These are phyloP conservation scores for Suillus plorans DNA, from an alignment of 768 basidiomycete genomes.

Conservation along the genomic window DNA sequence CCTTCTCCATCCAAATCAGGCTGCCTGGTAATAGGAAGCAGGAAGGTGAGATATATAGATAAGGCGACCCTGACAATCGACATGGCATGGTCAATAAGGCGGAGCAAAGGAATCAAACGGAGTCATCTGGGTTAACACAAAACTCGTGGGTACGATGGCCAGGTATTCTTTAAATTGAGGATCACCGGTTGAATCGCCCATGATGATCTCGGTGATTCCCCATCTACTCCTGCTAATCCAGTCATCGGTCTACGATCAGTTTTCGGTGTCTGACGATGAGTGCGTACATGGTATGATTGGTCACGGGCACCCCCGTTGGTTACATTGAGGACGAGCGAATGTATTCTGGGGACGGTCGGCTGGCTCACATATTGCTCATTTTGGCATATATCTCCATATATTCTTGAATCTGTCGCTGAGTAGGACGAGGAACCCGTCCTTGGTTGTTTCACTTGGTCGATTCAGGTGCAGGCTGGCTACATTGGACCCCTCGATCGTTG, in stretches of 20 bases:
- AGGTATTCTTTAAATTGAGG: constrained; percentile 5
- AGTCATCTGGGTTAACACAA: neutral
- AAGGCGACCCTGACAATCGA: neutral
- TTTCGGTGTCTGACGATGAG: constrained; percentile 4
- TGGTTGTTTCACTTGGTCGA: neutral
- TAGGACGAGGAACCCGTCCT: constrained; percentile 1
- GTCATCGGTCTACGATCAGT: neutral
- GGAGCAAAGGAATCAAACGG: neutral
- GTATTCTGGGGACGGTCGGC: neutral
- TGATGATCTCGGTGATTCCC: constrained; percentile 7
- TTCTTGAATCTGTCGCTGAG: neutral
- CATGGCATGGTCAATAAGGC: neutral
- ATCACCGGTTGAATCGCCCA: constrained; percentile 6
- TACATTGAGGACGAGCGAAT: constrained; percentile 3
- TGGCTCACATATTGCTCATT: neutral
- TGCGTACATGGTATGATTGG: constrained; percentile 1
- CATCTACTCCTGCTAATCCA: constrained; percentile 2
- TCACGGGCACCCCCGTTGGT: neutral
- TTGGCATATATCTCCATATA: neutral
- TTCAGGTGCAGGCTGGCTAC: constrained; percentile 1
- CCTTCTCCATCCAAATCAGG: neutral
- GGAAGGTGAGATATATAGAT: neutral
- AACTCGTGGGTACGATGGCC: neutral
- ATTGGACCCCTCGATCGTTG: constrained; percentile 1
- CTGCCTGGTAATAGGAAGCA: neutral